phyloP scores from a whole-genome alignment of 2,329 filamentous ascomycete species.

The Colletotrichum noveboracense region DNA sequence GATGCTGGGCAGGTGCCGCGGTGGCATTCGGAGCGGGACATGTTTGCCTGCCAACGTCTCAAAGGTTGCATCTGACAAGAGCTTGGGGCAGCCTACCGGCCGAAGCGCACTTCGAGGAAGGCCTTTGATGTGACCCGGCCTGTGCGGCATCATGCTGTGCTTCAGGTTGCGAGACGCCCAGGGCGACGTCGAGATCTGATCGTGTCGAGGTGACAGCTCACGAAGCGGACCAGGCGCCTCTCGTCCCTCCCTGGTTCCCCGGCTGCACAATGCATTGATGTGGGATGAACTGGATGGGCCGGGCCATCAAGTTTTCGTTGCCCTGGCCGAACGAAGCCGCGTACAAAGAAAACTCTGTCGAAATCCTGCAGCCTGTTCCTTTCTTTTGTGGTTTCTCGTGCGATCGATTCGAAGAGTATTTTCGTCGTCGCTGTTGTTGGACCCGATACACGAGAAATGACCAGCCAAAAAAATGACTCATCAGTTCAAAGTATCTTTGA shows the following conservation, averaged over 20 bases:
- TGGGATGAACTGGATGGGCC: background rate
- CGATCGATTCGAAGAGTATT: background rate
- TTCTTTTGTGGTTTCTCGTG: background rate
- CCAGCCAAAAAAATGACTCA: background rate
- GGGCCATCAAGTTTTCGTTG: background rate
- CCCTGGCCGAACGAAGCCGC: background rate
- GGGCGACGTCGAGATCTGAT: background rate
- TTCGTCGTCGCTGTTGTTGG: background rate
- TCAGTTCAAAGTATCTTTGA: background rate
- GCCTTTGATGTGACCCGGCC: background rate
- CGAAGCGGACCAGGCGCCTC: background rate
- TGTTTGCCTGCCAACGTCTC: background rate
- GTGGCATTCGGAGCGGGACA: background rate
- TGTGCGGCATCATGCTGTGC: background rate
- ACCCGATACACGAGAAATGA: background rate
- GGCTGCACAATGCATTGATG: background rate
- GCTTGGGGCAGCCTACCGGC: background rate
- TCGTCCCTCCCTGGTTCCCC: background rate
- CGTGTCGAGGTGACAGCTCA: background rate
- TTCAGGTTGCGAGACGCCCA: background rate
- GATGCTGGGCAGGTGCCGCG: background rate
- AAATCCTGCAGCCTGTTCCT: background rate
- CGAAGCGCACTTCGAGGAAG: background rate
- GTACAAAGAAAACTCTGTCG: background rate
- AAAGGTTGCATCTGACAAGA: background rate